These are phyloP conservation scores for Orbilia quercus DNA, from an alignment of 2,329 filamentous ascomycete species.

Conservation along the genomic window DNA sequence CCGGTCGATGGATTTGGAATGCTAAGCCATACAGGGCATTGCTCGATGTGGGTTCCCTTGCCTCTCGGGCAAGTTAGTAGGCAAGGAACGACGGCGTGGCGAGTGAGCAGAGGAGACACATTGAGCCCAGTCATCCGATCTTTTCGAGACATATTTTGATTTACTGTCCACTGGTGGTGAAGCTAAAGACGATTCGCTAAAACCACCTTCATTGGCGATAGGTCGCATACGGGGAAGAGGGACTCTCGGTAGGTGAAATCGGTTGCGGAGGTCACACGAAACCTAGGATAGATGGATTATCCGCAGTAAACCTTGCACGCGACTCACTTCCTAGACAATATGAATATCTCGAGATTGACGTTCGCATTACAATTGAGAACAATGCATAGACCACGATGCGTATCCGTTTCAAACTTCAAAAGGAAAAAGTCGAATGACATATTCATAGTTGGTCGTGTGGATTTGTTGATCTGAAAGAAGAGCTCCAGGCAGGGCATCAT, in stretches of 20 bases:
- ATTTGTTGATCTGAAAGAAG: slow-evolving; percentile 4
- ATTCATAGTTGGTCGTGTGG: background rate
- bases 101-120: slow-evolving; percentile 17
- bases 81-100: slow-evolving; percentile 16
- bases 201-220: background rate
- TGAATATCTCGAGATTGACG: background rate
- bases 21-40: slow-evolving; percentile 44
- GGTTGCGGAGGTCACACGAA: too few relatives aligned
- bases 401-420: slow-evolving; percentile 24
- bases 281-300: too few relatives aligned
- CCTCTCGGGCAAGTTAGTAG: background rate
- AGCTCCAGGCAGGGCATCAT: slow-evolving; percentile 27
- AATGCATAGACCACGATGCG: slow-evolving; percentile 15
- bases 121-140: slow-evolving; percentile 21
- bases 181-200: slow-evolving; percentile 33
- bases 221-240: background rate
- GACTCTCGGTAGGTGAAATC: background rate
- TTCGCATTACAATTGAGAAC: background rate
- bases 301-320: too few relatives aligned
- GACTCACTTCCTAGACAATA: background rate
- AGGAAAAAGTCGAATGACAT: slow-evolving; percentile 16
- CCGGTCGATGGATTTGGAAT: slow-evolving; percentile 55
- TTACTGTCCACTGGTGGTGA: background rate
- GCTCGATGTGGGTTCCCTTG: slow-evolving; percentile 32
- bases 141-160: slow-evolving; percentile 7